Evolutionary conservation across 306 rosid species (phyloP).

Genomic region (Rosa chinensis): DNA sequence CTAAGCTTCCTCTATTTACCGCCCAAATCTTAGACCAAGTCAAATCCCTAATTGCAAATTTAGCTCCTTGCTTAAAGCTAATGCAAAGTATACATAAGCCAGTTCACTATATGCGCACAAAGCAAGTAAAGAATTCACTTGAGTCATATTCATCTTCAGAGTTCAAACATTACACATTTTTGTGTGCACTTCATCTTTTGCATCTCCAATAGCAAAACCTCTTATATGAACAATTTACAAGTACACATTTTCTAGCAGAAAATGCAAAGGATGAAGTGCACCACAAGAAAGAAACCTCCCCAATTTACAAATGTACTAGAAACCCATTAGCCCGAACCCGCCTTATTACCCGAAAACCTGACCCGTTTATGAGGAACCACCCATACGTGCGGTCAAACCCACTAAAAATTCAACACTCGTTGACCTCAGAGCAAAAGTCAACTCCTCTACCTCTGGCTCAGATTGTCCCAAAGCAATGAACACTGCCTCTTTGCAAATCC

Average conservation of each 20-base stretch:
- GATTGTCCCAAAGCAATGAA: slow-evolving; percentile 73
- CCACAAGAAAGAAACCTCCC: not conserved
- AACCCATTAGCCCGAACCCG: not conserved
- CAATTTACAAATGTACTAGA: not conserved
- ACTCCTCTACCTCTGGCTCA: slow-evolving; percentile 38
- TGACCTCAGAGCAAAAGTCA: not conserved
- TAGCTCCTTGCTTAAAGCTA: not conserved
- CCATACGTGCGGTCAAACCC: not conserved
- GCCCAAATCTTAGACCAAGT: not conserved
- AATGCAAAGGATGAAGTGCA: slow-evolving; percentile 29
- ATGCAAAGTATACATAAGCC: slow-evolving; percentile 9
- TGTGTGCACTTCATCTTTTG: slow-evolving; percentile 19
- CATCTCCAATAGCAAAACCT: not conserved
- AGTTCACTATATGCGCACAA: not conserved
- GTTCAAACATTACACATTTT: not conserved
- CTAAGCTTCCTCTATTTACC: not conserved
- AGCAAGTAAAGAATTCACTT: not conserved
- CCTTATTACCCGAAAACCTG: not conserved
- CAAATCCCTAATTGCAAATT: not conserved
- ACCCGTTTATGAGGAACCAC: not conserved
- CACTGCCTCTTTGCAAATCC: slow-evolving; percentile 87
- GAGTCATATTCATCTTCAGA: not conserved
- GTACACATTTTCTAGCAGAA: not conserved
- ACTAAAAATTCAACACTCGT: not conserved
- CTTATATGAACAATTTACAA: not conserved